A percentile compares a stretch with the other conserved stretches of the same genome.
Conservation (phyloP, 164 flowering plant species). For the Echeveria elegans region DNA sequence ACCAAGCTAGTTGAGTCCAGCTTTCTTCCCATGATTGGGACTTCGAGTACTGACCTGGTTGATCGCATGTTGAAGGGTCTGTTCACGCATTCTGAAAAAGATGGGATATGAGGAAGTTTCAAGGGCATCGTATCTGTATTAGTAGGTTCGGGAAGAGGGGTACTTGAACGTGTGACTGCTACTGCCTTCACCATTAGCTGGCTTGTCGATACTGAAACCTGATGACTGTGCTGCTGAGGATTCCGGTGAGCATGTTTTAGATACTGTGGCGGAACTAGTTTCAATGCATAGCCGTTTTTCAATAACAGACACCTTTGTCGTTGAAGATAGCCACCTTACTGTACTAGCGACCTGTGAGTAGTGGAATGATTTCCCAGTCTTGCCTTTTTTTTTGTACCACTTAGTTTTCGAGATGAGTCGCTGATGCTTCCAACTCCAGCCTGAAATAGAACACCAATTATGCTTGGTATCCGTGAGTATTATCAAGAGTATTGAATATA, state of each 20-base stretch:
- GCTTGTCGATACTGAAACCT: background rate
- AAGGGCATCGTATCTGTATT: background rate
- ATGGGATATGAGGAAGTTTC: conserved; percentile 8
- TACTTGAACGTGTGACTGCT: background rate
- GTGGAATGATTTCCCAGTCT: conserved; percentile 70
- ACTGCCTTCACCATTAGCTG: background rate
- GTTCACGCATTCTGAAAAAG: conserved; percentile 4
- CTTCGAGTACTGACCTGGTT: background rate
- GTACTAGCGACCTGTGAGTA: conserved; percentile 46
- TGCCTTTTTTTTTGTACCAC: conserved; percentile 66
- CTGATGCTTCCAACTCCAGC: conserved; percentile 41
- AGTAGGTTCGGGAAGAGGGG: background rate
- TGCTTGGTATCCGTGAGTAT: background rate
- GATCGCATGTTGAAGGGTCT: background rate
- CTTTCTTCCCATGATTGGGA: background rate
- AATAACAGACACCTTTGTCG: background rate
- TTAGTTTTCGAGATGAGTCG: conserved; percentile 55
- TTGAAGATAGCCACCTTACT: conserved; percentile 6
- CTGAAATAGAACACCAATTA: conserved; percentile 25
- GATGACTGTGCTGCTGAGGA: background rate
- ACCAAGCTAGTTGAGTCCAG: background rate
- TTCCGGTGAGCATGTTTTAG: background rate
- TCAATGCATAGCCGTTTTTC: background rate
- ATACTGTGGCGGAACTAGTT: background rate
- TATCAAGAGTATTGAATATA: background rate